Percentiles rank a stretch among this genome's conserved stretches.
These are phyloP conservation scores for Glutinoglossum americanum DNA, from an alignment of 495 filamentous ascomycete species.

Conservation along the genomic window DNA sequence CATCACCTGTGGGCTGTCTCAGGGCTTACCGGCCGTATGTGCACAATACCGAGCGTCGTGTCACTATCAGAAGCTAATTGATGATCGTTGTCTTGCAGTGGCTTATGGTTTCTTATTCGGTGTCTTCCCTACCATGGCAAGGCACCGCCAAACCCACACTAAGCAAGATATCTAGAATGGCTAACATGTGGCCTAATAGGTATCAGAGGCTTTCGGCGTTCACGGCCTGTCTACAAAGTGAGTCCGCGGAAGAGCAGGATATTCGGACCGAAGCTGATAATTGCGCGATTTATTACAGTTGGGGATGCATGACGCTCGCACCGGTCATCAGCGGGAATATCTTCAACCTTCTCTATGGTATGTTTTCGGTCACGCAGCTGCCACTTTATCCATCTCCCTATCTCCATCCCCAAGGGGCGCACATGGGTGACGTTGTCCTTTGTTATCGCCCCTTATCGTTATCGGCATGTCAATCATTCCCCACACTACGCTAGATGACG, in stretches of 20 bases:
- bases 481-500: background rate
- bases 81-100: constrained; percentile 14
- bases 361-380: constrained; percentile 1
- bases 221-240: constrained; percentile 61
- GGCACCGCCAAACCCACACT: background rate
- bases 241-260: background rate
- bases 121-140: constrained; percentile 77
- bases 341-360: constrained; percentile 78
- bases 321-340: constrained; percentile 72
- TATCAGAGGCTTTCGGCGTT: constrained; percentile 73
- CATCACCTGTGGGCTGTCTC: constrained; percentile 59
- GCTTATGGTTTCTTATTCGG: constrained; percentile 92
- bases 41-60: background rate
- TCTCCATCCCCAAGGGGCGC: background rate
- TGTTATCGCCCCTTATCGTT: constrained; percentile 3
- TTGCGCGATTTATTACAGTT: constrained; percentile 22
- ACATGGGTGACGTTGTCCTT: background rate
- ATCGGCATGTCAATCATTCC: background rate
- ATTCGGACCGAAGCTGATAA: background rate
- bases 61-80: background rate
- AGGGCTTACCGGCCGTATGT: constrained; percentile 41
- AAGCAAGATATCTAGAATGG: background rate
- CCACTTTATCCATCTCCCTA: too few species aligned
- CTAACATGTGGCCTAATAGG: background rate
- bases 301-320: constrained; percentile 81